Percentiles rank a stretch among this genome's conserved stretches.
phyloP scores from a whole-genome alignment of 352 stramenopile species.

The Phytophthora cactorum region DNA sequence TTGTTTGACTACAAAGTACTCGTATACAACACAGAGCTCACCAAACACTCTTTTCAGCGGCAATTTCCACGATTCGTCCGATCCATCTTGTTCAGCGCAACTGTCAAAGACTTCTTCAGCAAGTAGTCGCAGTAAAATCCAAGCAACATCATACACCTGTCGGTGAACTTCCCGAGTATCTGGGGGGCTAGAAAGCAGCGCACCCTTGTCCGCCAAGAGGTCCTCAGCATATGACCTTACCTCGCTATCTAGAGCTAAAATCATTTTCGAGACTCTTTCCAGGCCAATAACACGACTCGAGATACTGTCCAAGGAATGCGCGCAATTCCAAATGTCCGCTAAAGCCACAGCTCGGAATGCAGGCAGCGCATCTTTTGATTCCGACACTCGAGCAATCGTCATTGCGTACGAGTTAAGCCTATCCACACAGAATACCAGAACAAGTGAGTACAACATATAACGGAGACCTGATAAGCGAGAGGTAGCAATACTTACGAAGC shows the following conservation, averaged over 20 bases:
- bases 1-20: slow-evolving; percentile 23
- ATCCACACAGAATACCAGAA: not conserved
- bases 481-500: slow-evolving; percentile 21
- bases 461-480: not conserved
- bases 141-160: slow-evolving; percentile 33
- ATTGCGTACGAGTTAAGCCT: slow-evolving; percentile 30
- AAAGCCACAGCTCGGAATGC: slow-evolving; percentile 28
- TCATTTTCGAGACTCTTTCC: slow-evolving; percentile 21
- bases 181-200: not conserved
- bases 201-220: not conserved
- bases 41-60: slow-evolving; percentile 15
- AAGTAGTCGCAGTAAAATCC: slow-evolving; percentile 36
- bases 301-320: slow-evolving; percentile 26
- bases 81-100: not conserved
- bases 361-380: slow-evolving; percentile 7
- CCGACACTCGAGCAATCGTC: slow-evolving; percentile 12
- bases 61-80: slow-evolving; percentile 11
- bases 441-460: slow-evolving; percentile 8
- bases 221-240: not conserved
- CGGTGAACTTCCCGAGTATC: slow-evolving; percentile 9
- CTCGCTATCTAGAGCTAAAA: slow-evolving; percentile 17
- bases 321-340: slow-evolving; percentile 40
- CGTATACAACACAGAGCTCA: slow-evolving; percentile 30
- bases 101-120: slow-evolving; percentile 26
- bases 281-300: slow-evolving; percentile 22